Base-by-base conservation (phyloP, 2,329 filamentous ascomycete species). In the Diaporthe longicolla region DNA sequence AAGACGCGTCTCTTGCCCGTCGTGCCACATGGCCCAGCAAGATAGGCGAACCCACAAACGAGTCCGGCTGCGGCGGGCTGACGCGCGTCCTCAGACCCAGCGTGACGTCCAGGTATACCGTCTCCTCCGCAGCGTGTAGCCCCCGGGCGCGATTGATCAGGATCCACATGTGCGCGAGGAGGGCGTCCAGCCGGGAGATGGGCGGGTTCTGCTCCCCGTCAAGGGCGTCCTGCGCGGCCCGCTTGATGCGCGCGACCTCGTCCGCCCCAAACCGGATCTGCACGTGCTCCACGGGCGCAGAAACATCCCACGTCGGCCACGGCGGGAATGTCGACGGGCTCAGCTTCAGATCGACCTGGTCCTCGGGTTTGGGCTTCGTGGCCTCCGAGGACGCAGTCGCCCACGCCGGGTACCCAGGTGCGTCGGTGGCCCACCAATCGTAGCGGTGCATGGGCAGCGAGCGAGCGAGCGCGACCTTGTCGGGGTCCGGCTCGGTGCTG, bases 121-220 rank as follows among this genome's bases (percentile, higher is more conserved):
- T 75, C 1, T 82, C 81, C 2, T 78, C 72, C 7, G 70, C 55
- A 3, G 77, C 59, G 5, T 77, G 73, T 1, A 79, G 78, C 7
- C 76, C 75, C 1, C 86, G 82, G 0, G 87, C 84, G 9, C 82
- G 82, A 72, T 83, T 85, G 72, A 89, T 83, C 0, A 81, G 77
- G 1, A 81, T 80, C 85, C 85, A 88, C 21, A 88, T 73, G 73
- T 88, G 85, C 0, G 86, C 86, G 6, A 88, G 77, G 1, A 86
- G 76, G 0, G 85, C 83, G 59, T 88, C 87, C 17, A 85, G 84
- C 48, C 84, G 82, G 9, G 84, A 87, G 21, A 86, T 78, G 21
- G 74, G 63, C 24, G 45, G 65, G 17, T 26, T 5, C 24, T 43
- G 17, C 6, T 57, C 40, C 4, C 17, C 15, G 40, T 19, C 40